Evolutionary conservation across 805 yeast species (phyloP).

Genomic region (Lipomyces starkeyi): DNA sequence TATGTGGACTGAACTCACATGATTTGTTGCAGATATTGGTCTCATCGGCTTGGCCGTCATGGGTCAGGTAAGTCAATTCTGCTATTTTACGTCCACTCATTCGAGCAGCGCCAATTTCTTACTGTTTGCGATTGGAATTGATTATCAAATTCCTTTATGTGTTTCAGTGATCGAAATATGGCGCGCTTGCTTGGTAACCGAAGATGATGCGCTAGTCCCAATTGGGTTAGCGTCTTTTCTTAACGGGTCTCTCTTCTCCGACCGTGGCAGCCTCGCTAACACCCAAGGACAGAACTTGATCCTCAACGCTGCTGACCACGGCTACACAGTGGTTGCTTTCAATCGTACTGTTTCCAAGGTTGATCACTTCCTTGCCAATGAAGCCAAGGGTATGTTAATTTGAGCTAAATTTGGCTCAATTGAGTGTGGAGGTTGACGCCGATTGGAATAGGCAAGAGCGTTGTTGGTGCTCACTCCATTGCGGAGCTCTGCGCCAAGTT

Average conservation of each 20-base stretch:
- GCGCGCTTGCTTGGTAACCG: neutral
- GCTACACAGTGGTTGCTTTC: constrained; percentile 92
- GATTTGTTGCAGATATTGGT: constrained; percentile 82
- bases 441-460: constrained; percentile 60
- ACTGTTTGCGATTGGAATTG: neutral
- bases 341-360: constrained; percentile 97
- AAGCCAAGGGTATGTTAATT: constrained; percentile 76
- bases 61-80: constrained; percentile 68
- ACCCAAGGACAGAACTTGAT: constrained; percentile 69
- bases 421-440: neutral
- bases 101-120: neutral
- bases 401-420: neutral
- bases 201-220: constrained; percentile 13
- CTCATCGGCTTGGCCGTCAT: constrained; percentile 99
- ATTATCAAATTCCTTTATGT: neutral
- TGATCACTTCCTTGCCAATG: constrained; percentile 89
- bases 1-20: neutral
- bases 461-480: constrained; percentile 93
- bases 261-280: neutral
- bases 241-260: constrained; percentile 23
- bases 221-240: constrained; percentile 7
- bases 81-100: neutral
- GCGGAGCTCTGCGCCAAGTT: constrained; percentile 85
- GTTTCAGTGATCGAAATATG: neutral
- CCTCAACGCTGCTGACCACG: constrained; percentile 98